Evolutionary conservation across 371 early-diverging fungal genomes (phyloP).

Genomic region (Apophysomyces variabilis): DNA sequence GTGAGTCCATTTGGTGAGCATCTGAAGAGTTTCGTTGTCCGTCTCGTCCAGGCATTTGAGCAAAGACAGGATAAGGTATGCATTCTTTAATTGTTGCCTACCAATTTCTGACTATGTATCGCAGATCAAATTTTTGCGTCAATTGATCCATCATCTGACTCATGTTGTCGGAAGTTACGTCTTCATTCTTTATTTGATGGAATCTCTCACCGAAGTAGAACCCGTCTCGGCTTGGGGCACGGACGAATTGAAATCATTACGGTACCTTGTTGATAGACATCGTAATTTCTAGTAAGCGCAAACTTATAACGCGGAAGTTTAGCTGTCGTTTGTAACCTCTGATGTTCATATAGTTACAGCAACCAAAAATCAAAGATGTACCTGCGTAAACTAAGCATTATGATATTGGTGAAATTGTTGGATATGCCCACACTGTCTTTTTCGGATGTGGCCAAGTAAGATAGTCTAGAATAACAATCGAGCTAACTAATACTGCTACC

Average conservation of each 20-base stretch:
- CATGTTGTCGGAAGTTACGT: slow-evolving; percentile 43
- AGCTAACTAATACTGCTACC: background rate
- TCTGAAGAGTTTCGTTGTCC: slow-evolving; percentile 31
- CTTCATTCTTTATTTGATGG: slow-evolving; percentile 47
- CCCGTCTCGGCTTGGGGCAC: slow-evolving; percentile 38
- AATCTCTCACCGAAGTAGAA: slow-evolving; percentile 37
- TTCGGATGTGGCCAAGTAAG: slow-evolving; percentile 53
- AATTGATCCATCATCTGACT: slow-evolving; percentile 45
- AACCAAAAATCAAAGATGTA: slow-evolving; percentile 38
- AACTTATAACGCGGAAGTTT: background rate
- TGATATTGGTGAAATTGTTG: slow-evolving; percentile 27
- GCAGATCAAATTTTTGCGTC: slow-evolving; percentile 34
- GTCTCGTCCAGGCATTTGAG: slow-evolving; percentile 26
- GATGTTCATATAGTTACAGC: slow-evolving; percentile 10
- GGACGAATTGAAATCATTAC: slow-evolving; percentile 50
- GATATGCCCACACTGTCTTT: slow-evolving; percentile 35
- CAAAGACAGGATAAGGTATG: slow-evolving; percentile 28
- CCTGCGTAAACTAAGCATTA: slow-evolving; percentile 41
- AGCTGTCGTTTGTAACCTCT: background rate
- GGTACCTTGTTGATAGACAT: slow-evolving; percentile 48
- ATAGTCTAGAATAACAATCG: background rate
- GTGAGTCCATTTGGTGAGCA: slow-evolving; percentile 55
- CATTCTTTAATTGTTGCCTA: too few relatives aligned
- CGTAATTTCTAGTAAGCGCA: slow-evolving; percentile 45
- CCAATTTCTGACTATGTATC: background rate